These are phyloP conservation scores for Thielaviopsis euricoi DNA, from an alignment of 2,329 filamentous ascomycete species.

Conservation along the genomic window DNA sequence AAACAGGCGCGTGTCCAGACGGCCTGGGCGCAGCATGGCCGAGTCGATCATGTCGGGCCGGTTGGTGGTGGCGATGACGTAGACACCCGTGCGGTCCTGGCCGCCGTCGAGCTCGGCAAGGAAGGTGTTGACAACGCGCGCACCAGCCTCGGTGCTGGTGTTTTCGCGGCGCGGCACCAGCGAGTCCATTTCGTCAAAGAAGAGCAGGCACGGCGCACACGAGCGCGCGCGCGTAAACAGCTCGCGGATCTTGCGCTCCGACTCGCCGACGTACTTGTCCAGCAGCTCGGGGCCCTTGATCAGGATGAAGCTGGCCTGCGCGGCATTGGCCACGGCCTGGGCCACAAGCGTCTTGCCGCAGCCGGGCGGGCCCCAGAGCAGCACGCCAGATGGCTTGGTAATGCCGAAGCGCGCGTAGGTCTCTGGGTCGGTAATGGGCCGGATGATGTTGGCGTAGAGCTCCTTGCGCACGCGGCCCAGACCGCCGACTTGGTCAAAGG, in stretches of 20 bases:
- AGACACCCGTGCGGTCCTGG: slow-evolving; percentile 65
- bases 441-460: slow-evolving; percentile 71
- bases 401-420: slow-evolving; percentile 65
- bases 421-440: slow-evolving; percentile 71
- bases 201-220: slow-evolving; percentile 81
- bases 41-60: slow-evolving; percentile 91
- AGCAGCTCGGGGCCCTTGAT: slow-evolving; percentile 92
- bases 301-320: slow-evolving; percentile 92
- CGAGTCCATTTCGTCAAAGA: slow-evolving; percentile 95
- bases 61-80: slow-evolving; percentile 90
- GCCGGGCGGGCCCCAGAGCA: slow-evolving; percentile 92
- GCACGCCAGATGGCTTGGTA: slow-evolving; percentile 64
- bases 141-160: slow-evolving; percentile 61
- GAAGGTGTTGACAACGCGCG: slow-evolving; percentile 84
- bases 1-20: slow-evolving; percentile 75
- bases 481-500: slow-evolving; percentile 84
- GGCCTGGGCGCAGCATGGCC: slow-evolving; percentile 82
- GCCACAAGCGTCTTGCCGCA: slow-evolving; percentile 94
- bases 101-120: slow-evolving; percentile 89
- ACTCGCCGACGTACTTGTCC: slow-evolving; percentile 96
- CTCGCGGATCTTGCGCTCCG: slow-evolving; percentile 79
- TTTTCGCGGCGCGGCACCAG: slow-evolving; percentile 73
- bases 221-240: slow-evolving; percentile 79
- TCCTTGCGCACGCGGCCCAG: slow-evolving; percentile 64
- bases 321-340: slow-evolving; percentile 90